Base-by-base conservation (phyloP, 2,329 filamentous ascomycete species). In the Xylariales sp. region DNA sequence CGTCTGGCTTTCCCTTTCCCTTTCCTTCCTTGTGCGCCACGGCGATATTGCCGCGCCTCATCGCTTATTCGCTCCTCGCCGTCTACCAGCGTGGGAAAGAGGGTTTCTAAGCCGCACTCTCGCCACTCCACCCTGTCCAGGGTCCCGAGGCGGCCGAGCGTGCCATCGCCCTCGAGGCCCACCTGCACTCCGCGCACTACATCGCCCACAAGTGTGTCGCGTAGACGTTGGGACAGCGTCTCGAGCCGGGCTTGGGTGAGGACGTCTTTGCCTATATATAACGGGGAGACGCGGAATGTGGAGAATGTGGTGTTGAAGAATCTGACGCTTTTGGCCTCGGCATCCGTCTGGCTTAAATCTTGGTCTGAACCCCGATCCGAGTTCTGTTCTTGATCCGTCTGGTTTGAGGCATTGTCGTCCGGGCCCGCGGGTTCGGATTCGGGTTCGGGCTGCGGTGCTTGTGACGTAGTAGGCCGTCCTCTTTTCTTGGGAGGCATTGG, bases 231-330 rank as follows among this genome's bases (percentile, higher is more conserved):
- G 0, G 84, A 82, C 0, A 89, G 78, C 0, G 75, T 64, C 14
- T 80, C 75, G 2, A 89, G 80, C 3, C 82, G 80, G 0, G 74
- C 49, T 0, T 75, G 54, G 0, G 78, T 79, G 0, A 88, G 78
- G 0, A 72, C 48, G 2, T 82, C 76, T 3, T 76, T 61, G 30
- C 85, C 85, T 28, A 86, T 66, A 73, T 84, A 83, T 0, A 89
- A 79, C 1, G 86, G 86, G 0, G 87, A 88, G 2, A 83, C 82
- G 54, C 86, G 85, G 72, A 88, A 83, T 5, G 84, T 84, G 3
- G 86, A 85, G 70, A 88, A 89, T 14, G 86, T 88, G 0, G 84
- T 88, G 78, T 87, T 86, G 80, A 86, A 87, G 75, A 89, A 85
- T 2, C 82, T 82, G 30, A 81, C 67, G 4, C 28, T 39, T 6